Evolutionary conservation across 495 filamentous ascomycete species (phyloP), one percentile per base, ranked within the genome.

Genomic region (Cercophora scortea): DNA sequence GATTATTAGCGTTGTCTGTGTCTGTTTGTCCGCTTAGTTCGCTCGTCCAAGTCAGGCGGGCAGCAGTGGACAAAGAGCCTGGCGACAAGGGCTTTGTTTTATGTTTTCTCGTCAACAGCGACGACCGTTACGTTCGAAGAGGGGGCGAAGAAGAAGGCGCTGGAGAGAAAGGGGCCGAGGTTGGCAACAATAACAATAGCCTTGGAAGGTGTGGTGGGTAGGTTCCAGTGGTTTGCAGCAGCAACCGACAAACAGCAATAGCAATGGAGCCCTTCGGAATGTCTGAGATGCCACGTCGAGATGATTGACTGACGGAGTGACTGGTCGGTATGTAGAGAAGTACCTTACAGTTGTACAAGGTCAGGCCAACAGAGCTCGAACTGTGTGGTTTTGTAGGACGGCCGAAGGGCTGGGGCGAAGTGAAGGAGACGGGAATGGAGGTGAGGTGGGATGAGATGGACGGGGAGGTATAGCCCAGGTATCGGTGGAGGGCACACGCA

Each of bases 311-410:
- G 33, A 25, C 32, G 45, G 45, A 35, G 35, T 47, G 45, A 34
- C 45, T 47, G 7, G 42, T 32, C 32, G 42, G 42, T n/a, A 46
- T 15, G 44, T 38, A 38, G 36, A 45, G 42, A 45, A 45, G 18
- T 45, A 25, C 25, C 17, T 11, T 32, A 32, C 44, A n/a, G 46
- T 34, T 48, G 46, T 9, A 33, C 46, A 42, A 18, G 13, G 25
- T 19, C 12, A 18, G 13, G 25, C 40, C 12, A 39, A 32, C 51
- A 59, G 49, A 49, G 18, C 41, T 36, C 25, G 17, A 44, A 54
- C 16, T 54, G 42, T 13, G 41, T 15, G 15, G 41, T 53, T 60
- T 60, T 56, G 53, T 57, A 60, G 45, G 38, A 15, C 33, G 16
- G 42, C 45, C 44, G 16, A 32, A 15, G 18, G 17, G 45, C 16